Conservation (phyloP, 2,329 filamentous ascomycete genomes). For the Colletotrichum zoysiae region DNA sequence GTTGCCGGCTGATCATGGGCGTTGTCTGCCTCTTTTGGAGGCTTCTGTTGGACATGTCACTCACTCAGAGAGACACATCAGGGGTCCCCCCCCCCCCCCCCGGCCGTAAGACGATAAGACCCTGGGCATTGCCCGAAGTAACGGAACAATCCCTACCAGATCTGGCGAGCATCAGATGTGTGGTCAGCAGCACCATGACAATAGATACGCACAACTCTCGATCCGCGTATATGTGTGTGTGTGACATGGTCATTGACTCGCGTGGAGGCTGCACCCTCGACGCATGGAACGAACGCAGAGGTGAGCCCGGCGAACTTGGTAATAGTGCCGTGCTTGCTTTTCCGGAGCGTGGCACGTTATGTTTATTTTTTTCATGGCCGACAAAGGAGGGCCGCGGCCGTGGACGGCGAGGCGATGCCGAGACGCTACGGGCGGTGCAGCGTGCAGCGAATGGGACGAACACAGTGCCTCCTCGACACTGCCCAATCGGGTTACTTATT, state of each 20-base stretch:
- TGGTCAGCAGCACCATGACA: slow-evolving; percentile 2
- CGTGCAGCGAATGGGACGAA: slow-evolving; percentile 26
- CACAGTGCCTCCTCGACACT: slow-evolving; percentile 2
- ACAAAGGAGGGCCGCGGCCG: not conserved
- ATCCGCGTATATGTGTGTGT: not conserved
- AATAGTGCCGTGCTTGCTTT: not conserved
- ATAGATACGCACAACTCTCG: slow-evolving; percentile 5
- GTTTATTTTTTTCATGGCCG: not conserved
- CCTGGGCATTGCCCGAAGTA: not conserved
- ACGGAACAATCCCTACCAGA: not conserved
- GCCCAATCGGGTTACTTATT: not conserved
- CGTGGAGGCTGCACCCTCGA: not conserved
- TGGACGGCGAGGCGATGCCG: not conserved
- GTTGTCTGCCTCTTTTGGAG: not conserved
- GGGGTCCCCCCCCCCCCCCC: slow-evolving; percentile 11
- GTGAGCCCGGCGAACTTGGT: not conserved
- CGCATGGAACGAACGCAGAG: not conserved
- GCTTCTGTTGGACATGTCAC: not conserved
- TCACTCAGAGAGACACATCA: too few species aligned
- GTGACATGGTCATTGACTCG: slow-evolving; percentile 17
- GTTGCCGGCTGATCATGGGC: not conserved
- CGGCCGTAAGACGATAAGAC: slow-evolving; percentile 4
- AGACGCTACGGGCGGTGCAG: not conserved
- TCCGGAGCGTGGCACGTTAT: not conserved
- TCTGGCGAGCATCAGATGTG: not conserved